A percentile compares a stretch with the other conserved stretches of the same genome.
Conservation (phyloP, 129 eudicot genomes). For the Tagetes patula region DNA sequence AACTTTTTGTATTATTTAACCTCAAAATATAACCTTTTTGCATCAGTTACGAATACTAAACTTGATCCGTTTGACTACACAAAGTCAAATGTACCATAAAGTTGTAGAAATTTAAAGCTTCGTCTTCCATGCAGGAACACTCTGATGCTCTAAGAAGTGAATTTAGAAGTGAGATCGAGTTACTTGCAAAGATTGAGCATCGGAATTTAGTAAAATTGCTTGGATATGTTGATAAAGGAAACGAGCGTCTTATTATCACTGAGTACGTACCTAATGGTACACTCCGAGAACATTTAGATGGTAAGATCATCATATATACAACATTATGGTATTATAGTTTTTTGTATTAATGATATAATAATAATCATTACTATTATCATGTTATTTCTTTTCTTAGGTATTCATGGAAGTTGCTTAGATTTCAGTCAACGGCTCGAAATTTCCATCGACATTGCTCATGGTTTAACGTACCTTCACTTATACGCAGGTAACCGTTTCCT, state of each 20-base stretch:
- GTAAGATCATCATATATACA: constrained; percentile 41
- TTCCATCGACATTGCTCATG: constrained; percentile 87
- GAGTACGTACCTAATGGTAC: constrained; percentile 93
- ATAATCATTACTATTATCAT: constrained; percentile 14
- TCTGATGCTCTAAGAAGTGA: constrained; percentile 65
- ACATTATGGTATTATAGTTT: not conserved
- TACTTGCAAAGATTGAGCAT: constrained; percentile 87
- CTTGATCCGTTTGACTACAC: not conserved
- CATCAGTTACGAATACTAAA: constrained; percentile 1
- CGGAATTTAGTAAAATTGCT: constrained; percentile 81
- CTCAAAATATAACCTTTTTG: not conserved
- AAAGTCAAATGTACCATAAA: not conserved
- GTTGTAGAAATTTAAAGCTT: not conserved
- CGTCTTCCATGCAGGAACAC: constrained; percentile 48
- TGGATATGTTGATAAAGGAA: constrained; percentile 85
- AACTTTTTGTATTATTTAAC: not conserved
- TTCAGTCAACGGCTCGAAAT: constrained; percentile 90
- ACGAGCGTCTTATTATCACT: constrained; percentile 78
- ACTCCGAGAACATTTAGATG: constrained; percentile 94
- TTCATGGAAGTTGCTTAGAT: constrained; percentile 71
- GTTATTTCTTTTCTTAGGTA: constrained; percentile 41
- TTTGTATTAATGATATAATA: not conserved
- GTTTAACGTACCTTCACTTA: constrained; percentile 80
- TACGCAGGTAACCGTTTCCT: constrained; percentile 60
- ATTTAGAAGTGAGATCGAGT: constrained; percentile 83